These are phyloP conservation scores for Epicoccum nigrum DNA, from an alignment of 2,329 filamentous ascomycete species.

Conservation along the genomic window DNA sequence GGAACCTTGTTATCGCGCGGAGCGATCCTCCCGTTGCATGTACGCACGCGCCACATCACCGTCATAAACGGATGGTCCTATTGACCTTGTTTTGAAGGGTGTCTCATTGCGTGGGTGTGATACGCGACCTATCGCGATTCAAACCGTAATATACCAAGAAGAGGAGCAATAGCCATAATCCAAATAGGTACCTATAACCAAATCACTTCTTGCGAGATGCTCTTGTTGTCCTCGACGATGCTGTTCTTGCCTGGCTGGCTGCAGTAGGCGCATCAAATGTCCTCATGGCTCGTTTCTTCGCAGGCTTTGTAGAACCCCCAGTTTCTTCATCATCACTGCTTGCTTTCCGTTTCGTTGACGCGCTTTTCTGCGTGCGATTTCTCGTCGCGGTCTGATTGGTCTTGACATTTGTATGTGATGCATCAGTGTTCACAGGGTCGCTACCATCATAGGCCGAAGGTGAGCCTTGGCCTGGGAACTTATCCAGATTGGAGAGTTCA, in stretches of 20 bases:
- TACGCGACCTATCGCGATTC: no score
- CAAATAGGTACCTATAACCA: background rate
- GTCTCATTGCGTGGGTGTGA: no score
- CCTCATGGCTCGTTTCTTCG: conserved; percentile 40
- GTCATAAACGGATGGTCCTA: background rate
- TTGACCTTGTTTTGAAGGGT: no score
- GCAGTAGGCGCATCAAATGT: conserved; percentile 47
- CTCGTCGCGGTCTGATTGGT: background rate
- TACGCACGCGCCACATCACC: conserved; percentile 4
- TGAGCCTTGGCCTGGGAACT: no score
- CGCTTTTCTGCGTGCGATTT: conserved; percentile 5
- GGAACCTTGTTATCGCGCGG: conserved; percentile 3
- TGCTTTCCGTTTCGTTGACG: conserved; percentile 44
- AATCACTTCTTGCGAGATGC: conserved; percentile 3
- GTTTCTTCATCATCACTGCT: conserved; percentile 19
- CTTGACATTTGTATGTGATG: background rate
- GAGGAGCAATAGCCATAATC: background rate
- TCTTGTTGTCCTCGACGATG: conserved; percentile 25
- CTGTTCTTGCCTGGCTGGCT: conserved; percentile 39
- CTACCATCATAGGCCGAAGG: no score
- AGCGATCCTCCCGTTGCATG: conserved; percentile 9
- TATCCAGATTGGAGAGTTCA: no score
- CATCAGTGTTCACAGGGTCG: background rate
- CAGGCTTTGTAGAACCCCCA: conserved; percentile 20
- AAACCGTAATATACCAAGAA: background rate